phyloP scores from a whole-genome alignment of 768 basidiomycete species.

The Mycena capillaripes region DNA sequence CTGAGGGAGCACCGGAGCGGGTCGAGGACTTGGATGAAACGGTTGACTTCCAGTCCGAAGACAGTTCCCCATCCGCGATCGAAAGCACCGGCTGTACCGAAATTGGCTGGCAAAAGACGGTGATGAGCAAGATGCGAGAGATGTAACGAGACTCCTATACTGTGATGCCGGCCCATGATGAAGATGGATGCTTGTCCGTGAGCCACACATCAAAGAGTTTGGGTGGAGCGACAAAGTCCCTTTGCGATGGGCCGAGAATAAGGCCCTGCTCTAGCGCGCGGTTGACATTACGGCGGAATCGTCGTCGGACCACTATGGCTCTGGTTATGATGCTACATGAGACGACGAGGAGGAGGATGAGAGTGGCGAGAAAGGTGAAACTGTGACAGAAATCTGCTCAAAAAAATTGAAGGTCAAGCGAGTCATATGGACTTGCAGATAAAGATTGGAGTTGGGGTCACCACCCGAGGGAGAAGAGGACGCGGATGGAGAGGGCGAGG shows the following conservation, averaged over 20 bases:
- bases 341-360: slow-evolving; percentile 75
- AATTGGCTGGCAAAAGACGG: slow-evolving; percentile 32
- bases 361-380: slow-evolving; percentile 81
- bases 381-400: slow-evolving; percentile 49
- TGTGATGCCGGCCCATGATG: slow-evolving; percentile 63
- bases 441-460: slow-evolving; percentile 54
- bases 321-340: slow-evolving; percentile 76
- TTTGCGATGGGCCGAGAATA: slow-evolving; percentile 56
- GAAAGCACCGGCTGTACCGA: slow-evolving; percentile 52
- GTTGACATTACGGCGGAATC: slow-evolving; percentile 66
- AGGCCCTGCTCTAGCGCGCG: slow-evolving; percentile 67
- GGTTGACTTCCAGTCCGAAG: slow-evolving; percentile 30
- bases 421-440: slow-evolving; percentile 51
- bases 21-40: slow-evolving; percentile 38
- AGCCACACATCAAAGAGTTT: slow-evolving; percentile 65
- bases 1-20: slow-evolving; percentile 25
- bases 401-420: slow-evolving; percentile 7
- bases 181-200: slow-evolving; percentile 25
- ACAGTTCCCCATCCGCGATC: slow-evolving; percentile 51
- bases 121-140: slow-evolving; percentile 21
- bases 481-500: slow-evolving; percentile 29
- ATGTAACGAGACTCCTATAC: slow-evolving; percentile 48
- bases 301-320: slow-evolving; percentile 71
- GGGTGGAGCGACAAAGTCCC: slow-evolving; percentile 63
- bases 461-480: slow-evolving; percentile 34